phyloP scores from a whole-genome alignment of 2,329 filamentous ascomycete species.

The Meredithiella fracta region DNA sequence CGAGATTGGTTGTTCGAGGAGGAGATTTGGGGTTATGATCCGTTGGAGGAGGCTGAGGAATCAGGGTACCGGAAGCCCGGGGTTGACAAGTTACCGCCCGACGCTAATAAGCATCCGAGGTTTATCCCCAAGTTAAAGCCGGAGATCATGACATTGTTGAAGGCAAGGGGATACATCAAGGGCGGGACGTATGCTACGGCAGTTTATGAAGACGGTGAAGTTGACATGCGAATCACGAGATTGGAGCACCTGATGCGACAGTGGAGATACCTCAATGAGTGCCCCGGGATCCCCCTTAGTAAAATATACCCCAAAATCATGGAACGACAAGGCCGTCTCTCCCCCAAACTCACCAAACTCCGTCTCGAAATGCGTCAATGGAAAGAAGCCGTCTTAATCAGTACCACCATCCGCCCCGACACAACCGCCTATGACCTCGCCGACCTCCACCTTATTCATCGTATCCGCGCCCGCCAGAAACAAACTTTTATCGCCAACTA shows the following conservation, averaged over 20 bases:
- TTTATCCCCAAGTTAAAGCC: background rate
- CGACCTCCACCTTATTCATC: no score
- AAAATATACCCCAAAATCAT: no score
- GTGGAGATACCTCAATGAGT: background rate
- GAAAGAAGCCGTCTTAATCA: no score
- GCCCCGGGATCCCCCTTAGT: no score
- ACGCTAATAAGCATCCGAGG: background rate
- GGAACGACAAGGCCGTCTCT: no score
- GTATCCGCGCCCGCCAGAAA: no score
- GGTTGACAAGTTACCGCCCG: background rate
- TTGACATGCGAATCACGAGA: background rate
- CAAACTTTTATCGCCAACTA: no score
- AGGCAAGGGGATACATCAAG: background rate
- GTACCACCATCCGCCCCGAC: no score
- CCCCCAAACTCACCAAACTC: no score
- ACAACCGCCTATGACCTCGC: no score
- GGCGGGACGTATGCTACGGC: background rate
- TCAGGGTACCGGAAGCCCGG: background rate
- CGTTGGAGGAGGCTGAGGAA: background rate
- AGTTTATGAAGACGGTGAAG: background rate
- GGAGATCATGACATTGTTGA: background rate
- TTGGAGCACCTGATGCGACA: background rate
- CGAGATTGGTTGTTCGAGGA: background rate
- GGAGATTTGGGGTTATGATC: background rate
- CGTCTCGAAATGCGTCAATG: no score